Evolutionary conservation across 1,139 yeast genomes (phyloP).

Genomic region (Kodamaea arcana): DNA sequence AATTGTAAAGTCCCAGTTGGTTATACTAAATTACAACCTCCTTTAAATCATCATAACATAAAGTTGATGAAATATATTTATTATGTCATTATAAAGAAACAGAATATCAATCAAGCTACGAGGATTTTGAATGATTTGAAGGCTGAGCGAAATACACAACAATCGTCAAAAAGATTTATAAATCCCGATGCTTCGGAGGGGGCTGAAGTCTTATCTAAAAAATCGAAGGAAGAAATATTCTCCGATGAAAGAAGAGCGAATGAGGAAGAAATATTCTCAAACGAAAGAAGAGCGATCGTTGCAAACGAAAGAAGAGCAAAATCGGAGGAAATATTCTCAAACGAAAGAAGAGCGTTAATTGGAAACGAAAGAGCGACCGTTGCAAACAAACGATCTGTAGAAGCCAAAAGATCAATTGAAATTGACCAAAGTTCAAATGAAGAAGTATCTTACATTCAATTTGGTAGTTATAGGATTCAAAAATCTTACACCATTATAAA

Average conservation of each 20-base stretch:
- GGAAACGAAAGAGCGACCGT: too few relatives aligned
- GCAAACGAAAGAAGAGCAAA: not conserved
- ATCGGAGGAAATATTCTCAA: too few relatives aligned
- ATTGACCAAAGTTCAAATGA: slow-evolving; percentile 6
- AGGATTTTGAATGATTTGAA: slow-evolving; percentile 5
- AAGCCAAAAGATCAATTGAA: too few relatives aligned
- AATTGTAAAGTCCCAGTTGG: slow-evolving; percentile 12
- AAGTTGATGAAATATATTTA: slow-evolving; percentile 3
- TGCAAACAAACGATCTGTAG: too few relatives aligned
- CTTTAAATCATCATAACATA: slow-evolving; percentile 7
- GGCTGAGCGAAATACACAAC: too few relatives aligned
- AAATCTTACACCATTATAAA: slow-evolving; percentile 9
- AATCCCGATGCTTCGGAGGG: not conserved
- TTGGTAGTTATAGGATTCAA: slow-evolving; percentile 5
- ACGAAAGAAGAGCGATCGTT: too few relatives aligned
- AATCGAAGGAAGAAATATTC: too few relatives aligned
- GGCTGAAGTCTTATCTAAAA: not conserved
- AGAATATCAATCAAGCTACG: slow-evolving; percentile 3
- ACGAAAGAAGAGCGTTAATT: too few relatives aligned
- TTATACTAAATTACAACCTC: slow-evolving; percentile 12
- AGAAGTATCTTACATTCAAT: slow-evolving; percentile 6
- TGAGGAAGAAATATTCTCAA: too few relatives aligned
- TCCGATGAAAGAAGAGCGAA: not conserved
- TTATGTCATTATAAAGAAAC: slow-evolving; percentile 5
- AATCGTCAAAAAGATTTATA: too few relatives aligned